Base-by-base conservation (phyloP, 345 rosid genomes). In the Balakata baccata region DNA sequence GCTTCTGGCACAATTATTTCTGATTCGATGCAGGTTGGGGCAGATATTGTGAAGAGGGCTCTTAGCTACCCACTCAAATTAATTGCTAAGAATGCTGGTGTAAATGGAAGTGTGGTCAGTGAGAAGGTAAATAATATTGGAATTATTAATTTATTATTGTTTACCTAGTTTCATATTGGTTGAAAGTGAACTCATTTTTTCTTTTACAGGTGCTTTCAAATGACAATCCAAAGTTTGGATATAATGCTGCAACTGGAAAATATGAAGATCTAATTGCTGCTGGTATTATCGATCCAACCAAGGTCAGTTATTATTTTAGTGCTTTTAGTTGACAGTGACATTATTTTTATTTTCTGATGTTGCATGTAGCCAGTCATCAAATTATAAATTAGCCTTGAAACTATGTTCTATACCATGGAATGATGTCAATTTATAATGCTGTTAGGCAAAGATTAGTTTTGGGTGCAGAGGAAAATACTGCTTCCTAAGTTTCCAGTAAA, bases 211-310 rank as follows among this genome's bases (percentile, higher is more conserved):
- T 94, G 47, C 97, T 94, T 8, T 84, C 93, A 12, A 88, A 77
- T 17, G 98, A 90, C 60, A 84, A 94, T 34, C 83, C 79, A 37
- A 88, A 74, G 74, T 85, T 37, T 50, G 99, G 99, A 41, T 95
- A 82, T 89, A 92, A 95, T 84, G 99, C 98, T 68, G 94, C 98
- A 45, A 95, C 97, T 0, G 99, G 99, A 64, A 89, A 89, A 7
- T 95, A 95, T 16, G 98, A 95, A 67, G 99, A 95, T 82, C 65
- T 95, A 46, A 95, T 95, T 97, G 88, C 98, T 74, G 98, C 96
- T 68, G 98, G 99, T 47, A 95, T 95, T 50, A 95, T 95, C 0
- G 98, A 95, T 76, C 99, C 99, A 69, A 91, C 98, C 12, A 95
- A 95, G 93, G 83, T 80, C 67, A 77, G 67, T 64, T 34, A 16